These are phyloP conservation scores for Geotrichum cucujoidarum DNA, from an alignment of 1,139 yeast species.

Conservation along the genomic window DNA sequence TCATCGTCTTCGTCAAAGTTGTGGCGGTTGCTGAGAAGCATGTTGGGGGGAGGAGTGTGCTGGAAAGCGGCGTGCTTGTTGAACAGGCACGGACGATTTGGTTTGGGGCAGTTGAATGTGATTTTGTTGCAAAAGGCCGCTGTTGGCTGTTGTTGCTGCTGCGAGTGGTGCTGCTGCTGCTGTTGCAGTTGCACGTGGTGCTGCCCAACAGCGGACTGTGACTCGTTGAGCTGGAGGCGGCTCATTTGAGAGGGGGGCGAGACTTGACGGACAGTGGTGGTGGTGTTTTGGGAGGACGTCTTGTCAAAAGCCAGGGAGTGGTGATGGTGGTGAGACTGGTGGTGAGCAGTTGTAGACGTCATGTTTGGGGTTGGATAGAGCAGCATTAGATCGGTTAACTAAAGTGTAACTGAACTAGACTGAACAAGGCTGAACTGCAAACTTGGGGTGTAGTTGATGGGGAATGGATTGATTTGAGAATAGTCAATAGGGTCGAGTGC, in stretches of 20 bases:
- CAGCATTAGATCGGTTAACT: not conserved
- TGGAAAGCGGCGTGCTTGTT: slow-evolving; percentile 13
- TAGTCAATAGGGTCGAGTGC: too few relatives aligned
- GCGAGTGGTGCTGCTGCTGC: too few relatives aligned
- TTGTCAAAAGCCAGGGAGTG: not conserved
- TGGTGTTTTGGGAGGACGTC: too few relatives aligned
- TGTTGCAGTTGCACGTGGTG: too few relatives aligned
- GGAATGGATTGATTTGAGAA: too few relatives aligned
- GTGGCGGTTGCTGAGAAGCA: not conserved
- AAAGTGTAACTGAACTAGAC: too few relatives aligned
- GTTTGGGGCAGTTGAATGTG: slow-evolving; percentile 15
- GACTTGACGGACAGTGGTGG: too few relatives aligned
- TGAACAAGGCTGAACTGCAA: too few relatives aligned
- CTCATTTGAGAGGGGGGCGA: too few relatives aligned
- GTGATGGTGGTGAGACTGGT: not conserved
- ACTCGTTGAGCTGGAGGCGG: too few relatives aligned
- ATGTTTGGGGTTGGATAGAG: not conserved
- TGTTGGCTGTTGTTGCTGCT: not conserved
- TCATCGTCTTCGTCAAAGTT: slow-evolving; percentile 10
- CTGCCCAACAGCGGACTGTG: too few relatives aligned
- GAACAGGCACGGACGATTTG: slow-evolving; percentile 10
- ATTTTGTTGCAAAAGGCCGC: slow-evolving; percentile 2
- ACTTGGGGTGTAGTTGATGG: too few relatives aligned
- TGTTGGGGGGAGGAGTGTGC: slow-evolving; percentile 16
- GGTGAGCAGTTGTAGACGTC: not conserved